Conservation (phyloP, 2,329 filamentous ascomycete genomes). For the Nothophoma quercina region DNA sequence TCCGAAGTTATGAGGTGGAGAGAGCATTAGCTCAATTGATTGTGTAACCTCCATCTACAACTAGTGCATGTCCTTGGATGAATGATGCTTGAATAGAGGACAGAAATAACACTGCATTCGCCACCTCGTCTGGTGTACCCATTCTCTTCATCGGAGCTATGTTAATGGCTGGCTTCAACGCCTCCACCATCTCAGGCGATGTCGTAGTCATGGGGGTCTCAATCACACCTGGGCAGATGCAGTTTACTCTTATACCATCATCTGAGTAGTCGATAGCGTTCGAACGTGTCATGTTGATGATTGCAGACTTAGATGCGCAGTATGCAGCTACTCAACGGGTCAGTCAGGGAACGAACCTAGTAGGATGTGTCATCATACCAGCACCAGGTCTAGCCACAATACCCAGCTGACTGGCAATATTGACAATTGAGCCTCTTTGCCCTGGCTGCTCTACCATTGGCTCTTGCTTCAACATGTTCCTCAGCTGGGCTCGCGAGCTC, state of each 20-base stretch:
- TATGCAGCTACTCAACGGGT: conserved; percentile 58
- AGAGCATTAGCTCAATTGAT: too few species aligned
- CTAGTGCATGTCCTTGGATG: conserved; percentile 58
- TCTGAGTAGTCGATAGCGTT: conserved; percentile 65
- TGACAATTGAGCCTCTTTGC: conserved; percentile 60
- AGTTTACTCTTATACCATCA: conserved; percentile 63
- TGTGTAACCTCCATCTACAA: conserved; percentile 56
- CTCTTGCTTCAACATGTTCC: conserved; percentile 60
- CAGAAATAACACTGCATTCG: conserved; percentile 61
- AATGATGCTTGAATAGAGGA: conserved; percentile 62
- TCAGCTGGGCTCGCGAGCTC: conserved; percentile 61
- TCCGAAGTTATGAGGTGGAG: conserved; percentile 4
- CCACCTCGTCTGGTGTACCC: conserved; percentile 61
- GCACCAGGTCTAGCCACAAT: conserved; percentile 43
- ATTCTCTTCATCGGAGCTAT: conserved; percentile 59
- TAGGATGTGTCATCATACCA: conserved; percentile 19
- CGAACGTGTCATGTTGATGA: conserved; percentile 64
- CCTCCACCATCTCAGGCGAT: conserved; percentile 41
- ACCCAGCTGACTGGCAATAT: conserved; percentile 62
- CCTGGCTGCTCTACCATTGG: conserved; percentile 50
- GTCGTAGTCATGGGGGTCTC: conserved; percentile 50
- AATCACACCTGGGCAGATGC: conserved; percentile 63
- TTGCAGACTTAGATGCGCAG: conserved; percentile 65
- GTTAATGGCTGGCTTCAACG: conserved; percentile 48
- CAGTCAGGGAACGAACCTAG: conserved; percentile 13